Evolutionary conservation across 352 stramenopile genomes (phyloP), one percentile per base, ranked within the genome.

Genomic region (Thraustotheca clavata): DNA sequence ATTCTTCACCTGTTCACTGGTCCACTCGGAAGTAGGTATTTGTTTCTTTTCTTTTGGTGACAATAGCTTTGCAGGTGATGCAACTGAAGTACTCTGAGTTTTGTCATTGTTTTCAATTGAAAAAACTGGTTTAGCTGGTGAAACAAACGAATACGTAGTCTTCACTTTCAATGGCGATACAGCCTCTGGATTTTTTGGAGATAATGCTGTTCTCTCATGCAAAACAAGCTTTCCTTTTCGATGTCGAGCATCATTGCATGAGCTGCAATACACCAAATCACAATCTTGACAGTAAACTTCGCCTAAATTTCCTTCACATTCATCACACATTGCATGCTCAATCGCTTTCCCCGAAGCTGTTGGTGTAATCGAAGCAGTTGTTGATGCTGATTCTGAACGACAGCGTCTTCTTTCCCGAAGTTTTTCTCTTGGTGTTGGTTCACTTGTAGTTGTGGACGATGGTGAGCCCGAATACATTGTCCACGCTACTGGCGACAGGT

Each of bases 221-320:
- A 86, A 74, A 47, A 76, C 67, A n/a, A 93, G 76, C 62, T 89
- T 93, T 20, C 83, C 83, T 67, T 93, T 93, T 67, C 83, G 83
- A 66, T 93, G 83, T 60, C 80, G 72, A 31, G 80, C 73, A 27
- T 71, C 73, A 69, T 93, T 81, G 57, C 83, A 93, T 2, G 60
- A 41, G 26, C 67, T 50, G 54, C 83, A 93, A 71, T 91, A 93
- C 62, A 78, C 69, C 36, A 93, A 71, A 3, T 81, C 83, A 52
- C 83, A 93, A 67, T 87, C 83, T 24, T 83, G 72, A 55, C 83
- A 93, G 12, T 74, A 71, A 60, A 89, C 63, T 35, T 70, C 47
- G 50, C 74, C 76, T 4, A 43, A 41, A 29, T 61, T 62, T 11
- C 78, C 65, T 59, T 93, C 81, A 70, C 83, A 93, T 66, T 93